Evolutionary conservation across 805 yeast species (phyloP).

Genomic region (Candida sonorensis): DNA sequence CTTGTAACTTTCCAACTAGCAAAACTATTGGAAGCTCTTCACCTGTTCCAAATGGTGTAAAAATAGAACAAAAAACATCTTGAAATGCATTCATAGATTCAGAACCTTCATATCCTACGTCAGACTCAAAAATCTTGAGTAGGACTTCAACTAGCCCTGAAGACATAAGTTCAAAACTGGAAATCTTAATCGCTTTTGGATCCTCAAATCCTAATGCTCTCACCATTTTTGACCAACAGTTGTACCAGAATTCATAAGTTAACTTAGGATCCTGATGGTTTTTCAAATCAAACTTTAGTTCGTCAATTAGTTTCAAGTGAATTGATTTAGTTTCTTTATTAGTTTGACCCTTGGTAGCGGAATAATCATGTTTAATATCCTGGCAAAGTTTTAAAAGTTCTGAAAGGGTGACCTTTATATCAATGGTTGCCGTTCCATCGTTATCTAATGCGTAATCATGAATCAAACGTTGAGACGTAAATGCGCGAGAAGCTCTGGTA

Average conservation of each 20-base stretch:
- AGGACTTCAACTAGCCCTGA: slow-evolving; percentile 55
- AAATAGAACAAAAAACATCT: slow-evolving; percentile 29
- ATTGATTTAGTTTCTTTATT: slow-evolving; percentile 20
- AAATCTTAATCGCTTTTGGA: slow-evolving; percentile 28
- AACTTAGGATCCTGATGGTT: slow-evolving; percentile 9
- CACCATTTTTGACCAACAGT: slow-evolving; percentile 33
- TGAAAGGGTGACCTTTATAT: slow-evolving; percentile 8
- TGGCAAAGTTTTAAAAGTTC: slow-evolving; percentile 13
- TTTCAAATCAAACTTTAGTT: slow-evolving; percentile 20
- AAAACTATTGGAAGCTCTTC: slow-evolving; percentile 31
- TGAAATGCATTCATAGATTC: slow-evolving; percentile 38
- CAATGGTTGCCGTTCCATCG: slow-evolving; percentile 15
- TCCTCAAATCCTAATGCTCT: slow-evolving; percentile 25
- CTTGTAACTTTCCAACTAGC: slow-evolving; percentile 58
- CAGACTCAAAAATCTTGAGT: slow-evolving; percentile 27
- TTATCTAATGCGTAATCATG: slow-evolving; percentile 15
- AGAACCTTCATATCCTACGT: slow-evolving; percentile 21
- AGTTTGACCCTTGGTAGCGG: slow-evolving; percentile 13
- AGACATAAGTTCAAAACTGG: slow-evolving; percentile 70
- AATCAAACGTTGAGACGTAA: no score
- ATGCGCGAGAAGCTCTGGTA: no score
- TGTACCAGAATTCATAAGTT: slow-evolving; percentile 27
- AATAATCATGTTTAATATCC: slow-evolving; percentile 14
- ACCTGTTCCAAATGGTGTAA: slow-evolving; percentile 26
- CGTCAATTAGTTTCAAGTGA: slow-evolving; percentile 24